Percentiles rank a stretch among this genome's conserved stretches.
Conservation (phyloP, 257 asterid species). For the Solanum tarijense region DNA sequence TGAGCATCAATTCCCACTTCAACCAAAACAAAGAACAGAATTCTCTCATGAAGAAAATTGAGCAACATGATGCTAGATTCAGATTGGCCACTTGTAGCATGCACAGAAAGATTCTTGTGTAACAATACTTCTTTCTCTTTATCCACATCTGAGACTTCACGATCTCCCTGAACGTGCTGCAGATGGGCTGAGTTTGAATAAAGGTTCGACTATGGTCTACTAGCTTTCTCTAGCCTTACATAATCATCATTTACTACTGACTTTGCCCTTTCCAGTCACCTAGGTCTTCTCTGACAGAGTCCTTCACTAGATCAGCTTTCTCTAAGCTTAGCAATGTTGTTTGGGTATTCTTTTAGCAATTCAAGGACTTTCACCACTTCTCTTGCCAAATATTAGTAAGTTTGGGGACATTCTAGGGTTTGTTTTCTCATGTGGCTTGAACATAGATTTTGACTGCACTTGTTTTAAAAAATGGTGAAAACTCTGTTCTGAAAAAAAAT, state of each 20-base stretch:
- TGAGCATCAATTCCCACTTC: not conserved
- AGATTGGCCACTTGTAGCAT: not conserved
- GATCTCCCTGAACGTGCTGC: not conserved
- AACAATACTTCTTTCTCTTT: not conserved
- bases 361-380: not conserved
- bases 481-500: not conserved
- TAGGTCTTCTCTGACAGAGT: not conserved
- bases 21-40: not conserved
- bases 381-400: not conserved
- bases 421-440: not conserved
- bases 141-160: not conserved
- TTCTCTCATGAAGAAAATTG: not conserved
- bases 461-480: not conserved
- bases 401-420: not conserved
- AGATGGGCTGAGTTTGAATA: not conserved
- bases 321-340: not conserved
- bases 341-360: not conserved
- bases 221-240: not conserved
- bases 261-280: not conserved
- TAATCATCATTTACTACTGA: not conserved
- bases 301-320: not conserved
- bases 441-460: not conserved
- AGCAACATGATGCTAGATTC: not conserved
- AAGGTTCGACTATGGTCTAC: not conserved
- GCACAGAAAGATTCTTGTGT: not conserved